Conservation (phyloP, 2,329 filamentous ascomycete genomes). For the Botrytis squamosa region DNA sequence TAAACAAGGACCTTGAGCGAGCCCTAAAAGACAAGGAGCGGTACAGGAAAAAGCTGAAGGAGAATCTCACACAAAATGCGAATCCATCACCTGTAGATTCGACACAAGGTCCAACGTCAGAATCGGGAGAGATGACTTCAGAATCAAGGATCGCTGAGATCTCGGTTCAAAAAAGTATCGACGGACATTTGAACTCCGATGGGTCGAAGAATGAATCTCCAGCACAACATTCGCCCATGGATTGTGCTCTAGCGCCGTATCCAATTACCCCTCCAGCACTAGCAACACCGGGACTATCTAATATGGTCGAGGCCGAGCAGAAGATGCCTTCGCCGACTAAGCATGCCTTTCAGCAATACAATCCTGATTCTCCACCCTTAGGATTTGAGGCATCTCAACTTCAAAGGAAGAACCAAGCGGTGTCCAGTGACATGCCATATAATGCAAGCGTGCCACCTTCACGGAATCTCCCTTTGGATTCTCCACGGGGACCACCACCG, state of each 20-base stretch:
- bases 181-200: slow-evolving; percentile 34
- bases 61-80: slow-evolving; percentile 52
- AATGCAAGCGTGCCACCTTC: slow-evolving; percentile 55
- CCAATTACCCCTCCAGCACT: slow-evolving; percentile 61
- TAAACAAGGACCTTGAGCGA: slow-evolving; percentile 92
- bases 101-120: slow-evolving; percentile 33
- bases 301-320: slow-evolving; percentile 54
- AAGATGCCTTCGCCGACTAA: slow-evolving; percentile 61
- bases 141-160: slow-evolving; percentile 24
- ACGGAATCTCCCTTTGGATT: slow-evolving; percentile 50
- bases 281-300: slow-evolving; percentile 42
- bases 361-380: slow-evolving; percentile 40
- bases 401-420: slow-evolving; percentile 47
- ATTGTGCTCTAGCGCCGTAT: slow-evolving; percentile 59
- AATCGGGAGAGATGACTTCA: slow-evolving; percentile 33
- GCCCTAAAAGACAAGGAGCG: slow-evolving; percentile 92
- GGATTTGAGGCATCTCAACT: slow-evolving; percentile 44
- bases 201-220: slow-evolving; percentile 32
- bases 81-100: slow-evolving; percentile 38
- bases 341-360: slow-evolving; percentile 56
- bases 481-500: slow-evolving; percentile 36
- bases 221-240: slow-evolving; percentile 53
- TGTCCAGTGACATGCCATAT: slow-evolving; percentile 48
- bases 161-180: slow-evolving; percentile 24
- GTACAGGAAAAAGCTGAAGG: slow-evolving; percentile 88